A percentile compares a stretch with the other conserved stretches of the same genome.
Evolutionary conservation across 139 green algal genomes (phyloP).

Genomic region (Chlorella sp.): DNA sequence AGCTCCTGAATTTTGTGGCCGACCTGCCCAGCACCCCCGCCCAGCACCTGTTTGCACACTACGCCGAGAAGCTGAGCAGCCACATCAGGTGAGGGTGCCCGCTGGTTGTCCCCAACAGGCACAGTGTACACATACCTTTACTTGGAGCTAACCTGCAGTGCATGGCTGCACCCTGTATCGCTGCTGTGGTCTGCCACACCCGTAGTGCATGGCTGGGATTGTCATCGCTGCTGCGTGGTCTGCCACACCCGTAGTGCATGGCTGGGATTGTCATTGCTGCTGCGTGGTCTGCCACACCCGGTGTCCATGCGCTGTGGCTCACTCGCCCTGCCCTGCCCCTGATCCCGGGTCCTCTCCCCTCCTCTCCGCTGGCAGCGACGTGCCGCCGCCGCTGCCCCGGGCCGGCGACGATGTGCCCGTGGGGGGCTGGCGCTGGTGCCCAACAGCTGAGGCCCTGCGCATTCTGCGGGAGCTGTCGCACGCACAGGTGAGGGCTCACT

Average conservation of each 20-base stretch:
- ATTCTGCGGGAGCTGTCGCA: constrained; percentile 18
- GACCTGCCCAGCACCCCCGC: not conserved
- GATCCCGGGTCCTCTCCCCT: too few species aligned
- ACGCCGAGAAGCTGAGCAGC: not conserved
- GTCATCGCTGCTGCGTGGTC: not conserved
- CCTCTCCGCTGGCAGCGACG: too few species aligned
- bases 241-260: not conserved
- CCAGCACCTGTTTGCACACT: not conserved
- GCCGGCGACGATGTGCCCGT: not conserved
- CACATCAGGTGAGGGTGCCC: constrained; percentile 23
- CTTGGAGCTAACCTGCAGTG: too few species aligned
- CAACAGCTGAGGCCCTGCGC: constrained; percentile 18
- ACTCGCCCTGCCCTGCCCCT: not conserved
- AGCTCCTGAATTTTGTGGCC: constrained; percentile 2
- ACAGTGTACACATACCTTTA: too few species aligned
- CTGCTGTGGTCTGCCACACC: not conserved
- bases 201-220: not conserved
- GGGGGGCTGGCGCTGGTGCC: constrained; percentile 19
- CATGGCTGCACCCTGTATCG: too few species aligned
- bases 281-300: not conserved
- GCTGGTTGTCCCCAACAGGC: not conserved
- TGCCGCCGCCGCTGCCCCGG: not conserved
- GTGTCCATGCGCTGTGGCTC: not conserved
- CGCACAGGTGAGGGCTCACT: not conserved
- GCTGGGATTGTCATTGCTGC: not conserved